Conservation (phyloP, 805 yeast genomes). For the Saitoella complicata region DNA sequence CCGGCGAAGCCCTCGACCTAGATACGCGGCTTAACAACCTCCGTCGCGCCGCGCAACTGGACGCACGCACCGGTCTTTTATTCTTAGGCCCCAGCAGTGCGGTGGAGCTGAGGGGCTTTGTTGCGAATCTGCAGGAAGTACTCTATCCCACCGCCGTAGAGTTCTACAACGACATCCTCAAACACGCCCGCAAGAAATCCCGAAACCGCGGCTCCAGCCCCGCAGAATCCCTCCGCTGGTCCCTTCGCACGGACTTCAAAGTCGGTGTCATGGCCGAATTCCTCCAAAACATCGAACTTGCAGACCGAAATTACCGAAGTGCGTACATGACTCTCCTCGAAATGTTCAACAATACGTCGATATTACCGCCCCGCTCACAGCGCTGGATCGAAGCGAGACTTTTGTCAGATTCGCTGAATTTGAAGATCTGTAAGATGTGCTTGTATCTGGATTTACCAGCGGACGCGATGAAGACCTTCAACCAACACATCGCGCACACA, state of each 20-base stretch:
- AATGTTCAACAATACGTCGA: constrained; percentile 18
- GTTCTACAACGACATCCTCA: constrained; percentile 28
- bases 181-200: constrained; percentile 24
- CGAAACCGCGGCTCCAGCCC: constrained; percentile 17
- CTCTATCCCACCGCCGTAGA: constrained; percentile 29
- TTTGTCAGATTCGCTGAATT: constrained; percentile 42
- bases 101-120: no score
- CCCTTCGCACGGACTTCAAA: constrained; percentile 36
- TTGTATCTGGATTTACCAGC: no score
- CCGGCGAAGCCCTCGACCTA: no score
- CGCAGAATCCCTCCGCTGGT: constrained; percentile 21
- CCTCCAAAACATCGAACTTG: constrained; percentile 30
- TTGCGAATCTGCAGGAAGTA: constrained; percentile 12
- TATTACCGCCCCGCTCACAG: constrained; percentile 11
- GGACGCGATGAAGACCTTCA: no score
- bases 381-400: constrained; percentile 32
- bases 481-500: no score
- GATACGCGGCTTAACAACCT: no score
- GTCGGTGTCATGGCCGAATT: constrained; percentile 35
- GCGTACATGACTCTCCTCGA: constrained; percentile 37
- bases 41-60: no score
- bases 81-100: no score
- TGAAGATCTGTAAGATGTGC: constrained; percentile 20
- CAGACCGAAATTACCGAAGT: constrained; percentile 35
- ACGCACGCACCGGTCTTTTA: no score